Base-by-base conservation (phyloP, 176 grass and related monocot species). In the Triticum dicoccoides region DNA sequence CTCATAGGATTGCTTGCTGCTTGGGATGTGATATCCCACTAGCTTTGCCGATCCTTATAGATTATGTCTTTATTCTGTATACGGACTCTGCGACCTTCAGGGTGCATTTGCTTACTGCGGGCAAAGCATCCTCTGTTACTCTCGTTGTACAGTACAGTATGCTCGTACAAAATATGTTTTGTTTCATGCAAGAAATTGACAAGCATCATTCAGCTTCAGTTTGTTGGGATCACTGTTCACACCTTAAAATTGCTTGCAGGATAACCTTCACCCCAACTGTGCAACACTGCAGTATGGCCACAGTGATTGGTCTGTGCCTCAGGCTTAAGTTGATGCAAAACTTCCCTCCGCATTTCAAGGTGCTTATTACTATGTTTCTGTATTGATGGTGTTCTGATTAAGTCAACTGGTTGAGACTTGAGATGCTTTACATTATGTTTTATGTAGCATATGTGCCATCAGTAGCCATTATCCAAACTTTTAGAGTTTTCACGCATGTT, bases 201-300 rank as follows among this genome's bases (percentile, higher is more conserved):
- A 37, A 80, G 5, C 6, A 74, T 30, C 8, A 58, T 74, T 67
- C 13, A 66, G 21, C 59, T 90, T 74, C 0, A 4, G 4, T 11
- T 35, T 65, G 34, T 27, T 4, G 29, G 5, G 21, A 21, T 10
- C 67, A 44, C 54, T 80, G 29, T 54, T 89, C 79, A 84, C 11
- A 69, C 61, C 49, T 67, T 85, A 33, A 59, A 69, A 72, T 89
- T 86, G 33, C 70, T 52, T 92, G 79, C 89, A 98, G 92, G 91
- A 98, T 98, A 90, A 98, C 90, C 71, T 98, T 98, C 94, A 98
- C 97, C 56, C 97, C 97, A 88, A 98, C 97, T 38, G 97, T 98
- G 38, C 94, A 96, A 33, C 94, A 98, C 85, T 98, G 97, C 80
- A 98, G 94, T 84, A 94, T 98, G 97, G 97, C 97, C 15, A 83